Conservation (phyloP, 2,329 filamentous ascomycete species). For the Davidsoniella virescens region DNA sequence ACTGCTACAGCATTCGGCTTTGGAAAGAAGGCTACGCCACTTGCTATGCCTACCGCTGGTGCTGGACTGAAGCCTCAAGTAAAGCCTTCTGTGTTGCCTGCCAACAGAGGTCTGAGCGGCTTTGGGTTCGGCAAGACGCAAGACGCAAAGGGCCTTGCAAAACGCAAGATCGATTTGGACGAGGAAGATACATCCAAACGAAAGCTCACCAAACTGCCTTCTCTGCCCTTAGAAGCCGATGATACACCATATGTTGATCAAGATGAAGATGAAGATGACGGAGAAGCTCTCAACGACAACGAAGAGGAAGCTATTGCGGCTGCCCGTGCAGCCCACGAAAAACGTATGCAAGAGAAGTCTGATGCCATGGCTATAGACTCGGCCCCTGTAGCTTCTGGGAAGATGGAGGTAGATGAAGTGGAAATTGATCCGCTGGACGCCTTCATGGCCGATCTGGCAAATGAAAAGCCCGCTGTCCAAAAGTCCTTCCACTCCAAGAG, state of each 20-base stretch:
- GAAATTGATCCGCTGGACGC: constrained; percentile 79
- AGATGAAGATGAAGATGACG: constrained; percentile 56
- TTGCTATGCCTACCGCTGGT: constrained; percentile 12
- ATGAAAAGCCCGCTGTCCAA: constrained; percentile 21
- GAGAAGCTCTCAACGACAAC: constrained; percentile 60
- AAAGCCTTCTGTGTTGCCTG: constrained; percentile 40
- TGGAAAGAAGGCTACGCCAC: constrained; percentile 18
- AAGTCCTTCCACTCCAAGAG: constrained; percentile 24
- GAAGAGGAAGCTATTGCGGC: constrained; percentile 82
- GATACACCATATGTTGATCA: constrained; percentile 44
- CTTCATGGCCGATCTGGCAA: constrained; percentile 69
- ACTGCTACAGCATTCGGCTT: constrained; percentile 27
- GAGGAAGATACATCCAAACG: constrained; percentile 77
- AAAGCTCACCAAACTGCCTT: constrained; percentile 81
- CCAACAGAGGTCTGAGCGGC: constrained; percentile 54
- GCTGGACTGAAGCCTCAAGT: constrained; percentile 15
- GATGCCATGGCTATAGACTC: constrained; percentile 14
- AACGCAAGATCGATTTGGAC: constrained; percentile 67
- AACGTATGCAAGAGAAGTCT: constrained; percentile 39
- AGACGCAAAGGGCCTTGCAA: constrained; percentile 47
- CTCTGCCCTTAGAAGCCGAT: constrained; percentile 50
- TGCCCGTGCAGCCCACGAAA: constrained; percentile 69
- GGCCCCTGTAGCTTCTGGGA: constrained; percentile 20
- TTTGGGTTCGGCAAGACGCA: constrained; percentile 66
- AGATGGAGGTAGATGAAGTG: constrained; percentile 41